A percentile compares a stretch with the other conserved stretches of the same genome.
phyloP scores from a whole-genome alignment of 2,329 filamentous ascomycete genomes.

The Beauveria caledonica region DNA sequence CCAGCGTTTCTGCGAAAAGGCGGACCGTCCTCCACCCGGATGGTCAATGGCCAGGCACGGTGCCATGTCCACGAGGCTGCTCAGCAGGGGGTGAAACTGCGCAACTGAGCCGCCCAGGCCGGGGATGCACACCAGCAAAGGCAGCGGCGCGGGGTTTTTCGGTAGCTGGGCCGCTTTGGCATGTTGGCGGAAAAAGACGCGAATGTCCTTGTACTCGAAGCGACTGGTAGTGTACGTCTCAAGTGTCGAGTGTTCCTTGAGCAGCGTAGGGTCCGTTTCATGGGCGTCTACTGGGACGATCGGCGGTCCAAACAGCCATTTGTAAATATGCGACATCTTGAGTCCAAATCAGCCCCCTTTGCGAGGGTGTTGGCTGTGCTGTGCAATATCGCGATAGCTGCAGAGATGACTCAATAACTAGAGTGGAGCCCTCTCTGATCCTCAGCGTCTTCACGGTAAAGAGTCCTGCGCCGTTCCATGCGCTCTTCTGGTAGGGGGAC shows the following conservation, averaged over 20 bases:
- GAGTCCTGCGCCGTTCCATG: neutral
- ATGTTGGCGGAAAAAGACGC: slow-evolving; percentile 78
- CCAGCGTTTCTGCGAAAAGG: slow-evolving; percentile 62
- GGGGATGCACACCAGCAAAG: slow-evolving; percentile 84
- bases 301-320: slow-evolving; percentile 14
- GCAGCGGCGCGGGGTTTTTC: slow-evolving; percentile 61
- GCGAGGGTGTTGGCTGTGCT: neutral
- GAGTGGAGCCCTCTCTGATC: neutral
- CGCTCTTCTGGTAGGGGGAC: neutral
- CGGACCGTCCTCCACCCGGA: slow-evolving; percentile 79
- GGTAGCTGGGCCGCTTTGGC: slow-evolving; percentile 76
- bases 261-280: slow-evolving; percentile 65
- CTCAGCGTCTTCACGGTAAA: neutral
- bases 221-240: slow-evolving; percentile 62
- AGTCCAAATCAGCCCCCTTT: no score
- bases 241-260: slow-evolving; percentile 67
- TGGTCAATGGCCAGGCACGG: slow-evolving; percentile 79
- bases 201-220: slow-evolving; percentile 65
- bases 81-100: slow-evolving; percentile 76
- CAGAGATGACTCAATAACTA: slow-evolving; percentile 7
- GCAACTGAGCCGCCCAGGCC: slow-evolving; percentile 87
- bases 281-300: slow-evolving; percentile 21
- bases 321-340: slow-evolving; percentile 7
- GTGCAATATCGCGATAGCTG: neutral
- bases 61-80: slow-evolving; percentile 72